Percentiles rank a stretch among this genome's conserved stretches.
Conservation (phyloP, 257 asterid genomes). For the Ligustrum vulgare region DNA sequence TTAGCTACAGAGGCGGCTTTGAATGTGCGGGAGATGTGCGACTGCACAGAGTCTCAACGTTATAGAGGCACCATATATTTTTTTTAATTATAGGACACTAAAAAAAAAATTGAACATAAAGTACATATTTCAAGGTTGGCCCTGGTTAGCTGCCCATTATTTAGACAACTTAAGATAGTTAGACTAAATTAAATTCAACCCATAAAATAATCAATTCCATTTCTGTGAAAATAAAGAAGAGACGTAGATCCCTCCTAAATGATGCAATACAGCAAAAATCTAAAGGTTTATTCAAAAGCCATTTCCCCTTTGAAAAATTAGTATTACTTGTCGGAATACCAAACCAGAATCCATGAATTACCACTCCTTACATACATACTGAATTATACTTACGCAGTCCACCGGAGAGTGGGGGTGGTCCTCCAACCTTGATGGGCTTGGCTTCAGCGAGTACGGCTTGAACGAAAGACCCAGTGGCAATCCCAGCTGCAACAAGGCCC, state of each 20-base stretch:
- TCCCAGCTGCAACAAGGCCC: slow-evolving; percentile 76
- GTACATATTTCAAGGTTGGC: no score
- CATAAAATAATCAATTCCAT: no score
- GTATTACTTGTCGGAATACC: background rate
- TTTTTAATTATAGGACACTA: no score
- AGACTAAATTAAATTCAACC: background rate
- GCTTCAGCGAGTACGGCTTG: slow-evolving; percentile 79
- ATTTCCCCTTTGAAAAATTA: background rate
- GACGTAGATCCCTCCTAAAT: no score
- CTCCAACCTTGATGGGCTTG: slow-evolving; percentile 75
- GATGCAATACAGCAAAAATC: no score
- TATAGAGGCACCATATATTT: no score
- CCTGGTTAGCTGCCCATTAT: background rate
- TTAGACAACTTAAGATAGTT: background rate
- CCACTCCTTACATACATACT: background rate
- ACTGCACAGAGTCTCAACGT: no score
- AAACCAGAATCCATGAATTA: background rate
- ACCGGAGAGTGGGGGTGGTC: slow-evolving; percentile 91
- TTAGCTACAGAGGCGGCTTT: no score
- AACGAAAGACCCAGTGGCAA: slow-evolving; percentile 68
- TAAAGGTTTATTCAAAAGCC: background rate
- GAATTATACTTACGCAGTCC: slow-evolving; percentile 71
- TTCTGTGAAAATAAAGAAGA: no score
- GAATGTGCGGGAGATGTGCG: no score
- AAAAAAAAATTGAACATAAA: no score